Evolutionary conservation across 768 basidiomycete species (phyloP).

Genomic region (Rhizopogon vulgaris): DNA sequence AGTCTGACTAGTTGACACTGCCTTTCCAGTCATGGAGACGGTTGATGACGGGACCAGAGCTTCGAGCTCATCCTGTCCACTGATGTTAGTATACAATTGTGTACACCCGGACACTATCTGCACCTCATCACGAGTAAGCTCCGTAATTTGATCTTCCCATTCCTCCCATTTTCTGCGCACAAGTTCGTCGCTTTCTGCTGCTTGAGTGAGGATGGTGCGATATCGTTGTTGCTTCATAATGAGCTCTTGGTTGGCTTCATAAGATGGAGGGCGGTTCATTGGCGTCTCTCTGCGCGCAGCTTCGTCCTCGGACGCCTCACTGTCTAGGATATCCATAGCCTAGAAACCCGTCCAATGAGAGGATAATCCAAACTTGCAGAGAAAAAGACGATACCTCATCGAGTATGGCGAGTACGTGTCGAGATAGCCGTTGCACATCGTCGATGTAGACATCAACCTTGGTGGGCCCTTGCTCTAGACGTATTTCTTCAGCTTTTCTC

Average conservation of each 20-base stretch:
- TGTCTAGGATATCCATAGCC: slow-evolving; percentile 89
- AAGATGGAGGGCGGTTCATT: slow-evolving; percentile 57
- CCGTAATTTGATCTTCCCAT: slow-evolving; percentile 69
- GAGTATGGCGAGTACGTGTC: slow-evolving; percentile 53
- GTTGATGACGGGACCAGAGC: slow-evolving; percentile 65
- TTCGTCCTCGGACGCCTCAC: slow-evolving; percentile 84
- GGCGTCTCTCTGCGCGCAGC: slow-evolving; percentile 46
- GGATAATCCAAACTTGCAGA: background rate
- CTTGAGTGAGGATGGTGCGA: slow-evolving; percentile 63
- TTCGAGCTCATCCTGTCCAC: slow-evolving; percentile 57
- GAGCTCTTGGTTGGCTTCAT: slow-evolving; percentile 73
- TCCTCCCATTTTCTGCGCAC: slow-evolving; percentile 84
- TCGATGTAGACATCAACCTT: slow-evolving; percentile 68
- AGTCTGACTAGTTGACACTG: slow-evolving; percentile 40
- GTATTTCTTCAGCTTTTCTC: slow-evolving; percentile 79
- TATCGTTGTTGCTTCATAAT: slow-evolving; percentile 68
- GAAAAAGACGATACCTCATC: slow-evolving; percentile 55
- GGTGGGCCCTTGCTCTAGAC: slow-evolving; percentile 67
- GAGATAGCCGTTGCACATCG: slow-evolving; percentile 63
- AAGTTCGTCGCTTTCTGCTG: slow-evolving; percentile 66
- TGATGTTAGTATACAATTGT: slow-evolving; percentile 1
- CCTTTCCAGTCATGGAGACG: slow-evolving; percentile 22
- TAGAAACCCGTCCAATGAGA: slow-evolving; percentile 23
- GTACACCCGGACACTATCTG: too few species aligned
- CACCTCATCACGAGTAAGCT: slow-evolving; percentile 67